These are phyloP conservation scores for Chlamydomonas applanata DNA, from an alignment of 139 green algal species.

Conservation along the genomic window DNA sequence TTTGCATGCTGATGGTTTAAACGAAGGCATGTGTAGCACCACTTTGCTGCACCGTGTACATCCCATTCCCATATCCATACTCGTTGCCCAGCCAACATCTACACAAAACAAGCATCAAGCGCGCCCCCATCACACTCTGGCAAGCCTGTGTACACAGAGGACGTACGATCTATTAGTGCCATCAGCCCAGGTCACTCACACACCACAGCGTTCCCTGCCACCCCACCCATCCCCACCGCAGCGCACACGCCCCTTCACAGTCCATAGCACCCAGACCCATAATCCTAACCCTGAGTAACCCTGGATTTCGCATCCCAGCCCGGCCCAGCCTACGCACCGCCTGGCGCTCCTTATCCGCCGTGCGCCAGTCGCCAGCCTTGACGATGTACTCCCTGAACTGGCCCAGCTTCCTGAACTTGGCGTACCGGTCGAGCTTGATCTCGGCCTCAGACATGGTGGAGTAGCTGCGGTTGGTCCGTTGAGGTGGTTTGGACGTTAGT, in stretches of 20 bases:
- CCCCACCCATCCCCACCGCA: no score
- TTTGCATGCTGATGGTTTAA: no score
- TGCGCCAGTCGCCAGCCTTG: conserved; percentile 62
- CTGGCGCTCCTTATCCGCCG: conserved; percentile 45
- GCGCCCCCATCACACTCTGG: no score
- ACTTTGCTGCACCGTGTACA: neutral
- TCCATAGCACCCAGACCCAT: no score
- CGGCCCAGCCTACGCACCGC: conserved; percentile 18
- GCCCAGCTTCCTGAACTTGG: conserved; percentile 83
- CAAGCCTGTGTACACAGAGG: no score
- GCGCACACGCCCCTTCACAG: no score
- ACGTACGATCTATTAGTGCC: no score
- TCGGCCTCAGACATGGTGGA: conserved; percentile 66
- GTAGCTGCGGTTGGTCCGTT: conserved; percentile 42
- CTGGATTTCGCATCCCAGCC: no score
- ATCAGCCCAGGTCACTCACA: neutral
- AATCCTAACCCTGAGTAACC: no score
- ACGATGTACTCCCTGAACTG: conserved; percentile 78
- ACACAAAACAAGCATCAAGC: neutral
- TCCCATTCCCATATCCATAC: neutral
- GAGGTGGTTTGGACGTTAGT: no score
- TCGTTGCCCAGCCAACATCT: neutral
- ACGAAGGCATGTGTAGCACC: neutral
- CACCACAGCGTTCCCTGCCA: no score
- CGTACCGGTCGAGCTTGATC: conserved; percentile 84